These are phyloP conservation scores for Gossypium gossypioides DNA, from an alignment of 441 rosid genomes.

Conservation along the genomic window DNA sequence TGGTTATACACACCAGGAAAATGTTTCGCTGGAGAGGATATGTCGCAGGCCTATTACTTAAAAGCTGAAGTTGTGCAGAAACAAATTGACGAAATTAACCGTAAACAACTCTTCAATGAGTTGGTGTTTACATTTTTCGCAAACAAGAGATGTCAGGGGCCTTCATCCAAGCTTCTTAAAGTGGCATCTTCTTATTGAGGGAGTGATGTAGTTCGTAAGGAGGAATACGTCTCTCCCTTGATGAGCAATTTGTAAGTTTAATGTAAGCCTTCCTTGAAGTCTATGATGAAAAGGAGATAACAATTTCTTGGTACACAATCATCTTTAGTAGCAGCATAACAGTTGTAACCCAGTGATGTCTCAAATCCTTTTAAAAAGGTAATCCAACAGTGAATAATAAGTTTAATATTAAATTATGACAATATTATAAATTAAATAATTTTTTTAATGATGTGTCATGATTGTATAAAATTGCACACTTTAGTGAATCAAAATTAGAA, in stretches of 20 bases:
- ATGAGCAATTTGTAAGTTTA: not conserved
- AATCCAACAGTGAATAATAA: no score
- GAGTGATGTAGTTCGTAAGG: not conserved
- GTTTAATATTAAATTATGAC: no score
- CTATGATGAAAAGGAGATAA: not conserved
- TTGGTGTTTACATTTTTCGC: not conserved
- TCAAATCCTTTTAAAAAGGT: no score
- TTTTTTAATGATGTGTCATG: no score
- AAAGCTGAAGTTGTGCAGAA: not conserved
- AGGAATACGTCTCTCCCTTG: not conserved
- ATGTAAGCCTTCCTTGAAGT: not conserved
- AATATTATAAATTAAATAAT: no score
- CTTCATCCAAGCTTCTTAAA: not conserved
- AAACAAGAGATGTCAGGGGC: not conserved
- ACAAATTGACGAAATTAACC: not conserved
- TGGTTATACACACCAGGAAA: slow-evolving; percentile 26
- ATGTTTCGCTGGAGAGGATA: slow-evolving; percentile 32
- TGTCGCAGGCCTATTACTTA: slow-evolving; percentile 35
- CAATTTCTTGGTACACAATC: not conserved
- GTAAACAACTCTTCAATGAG: not conserved
- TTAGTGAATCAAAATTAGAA: no score
- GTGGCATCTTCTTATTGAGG: not conserved
- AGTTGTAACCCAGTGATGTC: no score
- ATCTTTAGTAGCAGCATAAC: no score
- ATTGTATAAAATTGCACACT: no score